phyloP scores from a whole-genome alignment of 371 early-diverging fungal genomes.

The Phascolomyces articulosus region DNA sequence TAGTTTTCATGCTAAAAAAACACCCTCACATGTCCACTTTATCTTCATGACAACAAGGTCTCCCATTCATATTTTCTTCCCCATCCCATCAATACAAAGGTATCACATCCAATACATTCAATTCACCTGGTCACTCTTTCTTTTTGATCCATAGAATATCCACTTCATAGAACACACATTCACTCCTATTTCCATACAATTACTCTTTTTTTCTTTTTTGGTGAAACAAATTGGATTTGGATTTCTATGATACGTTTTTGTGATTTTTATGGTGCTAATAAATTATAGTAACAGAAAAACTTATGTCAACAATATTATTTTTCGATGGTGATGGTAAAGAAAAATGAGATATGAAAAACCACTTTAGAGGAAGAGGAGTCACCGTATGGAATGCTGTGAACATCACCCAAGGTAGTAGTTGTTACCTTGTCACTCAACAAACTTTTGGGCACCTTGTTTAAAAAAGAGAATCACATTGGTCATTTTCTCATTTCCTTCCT shows the following conservation, averaged over 20 bases:
- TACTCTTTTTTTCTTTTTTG: too few relatives aligned
- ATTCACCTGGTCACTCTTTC: too few relatives aligned
- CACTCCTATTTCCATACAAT: too few relatives aligned
- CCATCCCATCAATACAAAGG: too few relatives aligned
- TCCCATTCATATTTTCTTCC: too few relatives aligned
- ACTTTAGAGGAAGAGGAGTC: constrained; percentile 73
- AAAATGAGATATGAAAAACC: neutral
- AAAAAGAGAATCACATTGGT: neutral
- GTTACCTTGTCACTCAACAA: constrained; percentile 79
- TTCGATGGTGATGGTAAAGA: neutral
- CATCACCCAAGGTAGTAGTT: constrained; percentile 81
- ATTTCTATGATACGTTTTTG: constrained; percentile 1
- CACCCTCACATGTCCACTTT: too few relatives aligned
- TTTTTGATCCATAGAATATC: too few relatives aligned
- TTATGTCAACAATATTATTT: constrained; percentile 3
- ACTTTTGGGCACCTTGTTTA: constrained; percentile 65
- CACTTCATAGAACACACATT: too few relatives aligned
- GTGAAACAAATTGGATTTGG: neutral
- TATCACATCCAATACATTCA: too few relatives aligned
- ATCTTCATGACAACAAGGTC: too few relatives aligned
- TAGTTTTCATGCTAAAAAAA: too few relatives aligned
- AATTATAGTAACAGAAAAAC: neutral
- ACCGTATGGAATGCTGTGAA: constrained; percentile 81
- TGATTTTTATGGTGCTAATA: neutral
- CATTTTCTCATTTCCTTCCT: neutral